These are phyloP conservation scores for Dactylonectria macrodidyma DNA, from an alignment of 2,329 filamentous ascomycete genomes.

Conservation along the genomic window DNA sequence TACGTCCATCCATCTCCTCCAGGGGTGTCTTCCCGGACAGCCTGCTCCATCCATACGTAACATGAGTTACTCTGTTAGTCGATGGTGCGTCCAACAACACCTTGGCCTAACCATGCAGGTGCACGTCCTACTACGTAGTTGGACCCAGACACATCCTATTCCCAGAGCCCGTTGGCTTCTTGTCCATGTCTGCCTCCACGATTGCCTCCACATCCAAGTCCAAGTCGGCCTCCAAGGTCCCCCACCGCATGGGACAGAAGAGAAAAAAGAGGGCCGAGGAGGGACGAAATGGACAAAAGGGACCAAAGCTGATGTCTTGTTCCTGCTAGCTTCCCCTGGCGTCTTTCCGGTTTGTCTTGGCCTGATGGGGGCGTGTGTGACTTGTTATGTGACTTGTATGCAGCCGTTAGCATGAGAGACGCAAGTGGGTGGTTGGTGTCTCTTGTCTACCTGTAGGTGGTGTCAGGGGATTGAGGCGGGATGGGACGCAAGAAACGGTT, in stretches of 20 bases:
- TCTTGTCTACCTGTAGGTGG: not conserved
- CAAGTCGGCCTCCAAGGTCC: not conserved
- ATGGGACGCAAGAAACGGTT: slow-evolving; percentile 42
- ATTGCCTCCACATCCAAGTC: too few relatives aligned
- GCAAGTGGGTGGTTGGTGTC: not conserved
- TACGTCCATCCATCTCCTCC: not conserved
- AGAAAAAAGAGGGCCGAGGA: not conserved
- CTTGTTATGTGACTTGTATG: not conserved
- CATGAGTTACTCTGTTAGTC: not conserved
- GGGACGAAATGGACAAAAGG: not conserved
- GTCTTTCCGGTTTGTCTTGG: not conserved
- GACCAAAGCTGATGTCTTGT: not conserved
- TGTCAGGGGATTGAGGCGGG: slow-evolving; percentile 33
- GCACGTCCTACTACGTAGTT: not conserved
- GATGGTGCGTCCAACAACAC: not conserved
- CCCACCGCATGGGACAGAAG: slow-evolving; percentile 1
- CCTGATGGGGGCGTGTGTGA: not conserved
- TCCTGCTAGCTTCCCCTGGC: not conserved
- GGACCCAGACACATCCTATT: not conserved
- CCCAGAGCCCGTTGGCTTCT: not conserved
- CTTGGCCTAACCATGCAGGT: not conserved
- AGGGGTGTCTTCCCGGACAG: not conserved
- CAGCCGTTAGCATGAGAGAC: not conserved
- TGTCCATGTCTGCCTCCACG: not conserved
- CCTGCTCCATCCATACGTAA: not conserved